Conservation (phyloP, 2,329 filamentous ascomycete genomes). For the Anthostomella pinea region DNA sequence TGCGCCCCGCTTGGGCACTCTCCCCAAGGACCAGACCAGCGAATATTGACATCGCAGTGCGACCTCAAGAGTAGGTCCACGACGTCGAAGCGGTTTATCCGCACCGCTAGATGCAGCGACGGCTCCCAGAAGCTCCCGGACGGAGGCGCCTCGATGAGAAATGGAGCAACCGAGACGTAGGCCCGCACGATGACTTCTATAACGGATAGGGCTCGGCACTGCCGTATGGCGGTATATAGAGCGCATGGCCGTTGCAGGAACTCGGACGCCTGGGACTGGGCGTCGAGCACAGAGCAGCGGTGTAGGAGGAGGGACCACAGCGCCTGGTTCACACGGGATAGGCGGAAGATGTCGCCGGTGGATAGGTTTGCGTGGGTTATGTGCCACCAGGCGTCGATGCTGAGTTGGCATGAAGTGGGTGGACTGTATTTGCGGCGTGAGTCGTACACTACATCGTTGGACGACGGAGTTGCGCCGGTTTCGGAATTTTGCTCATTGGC, state of each 20-base stretch:
- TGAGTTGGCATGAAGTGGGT: background rate
- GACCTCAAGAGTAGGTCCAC: background rate
- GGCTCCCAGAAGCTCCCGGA: background rate
- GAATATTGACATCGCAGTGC: slow-evolving; percentile 1
- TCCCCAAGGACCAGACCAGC: background rate
- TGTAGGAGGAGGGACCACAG: background rate
- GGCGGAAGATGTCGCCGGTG: background rate
- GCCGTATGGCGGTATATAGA: background rate
- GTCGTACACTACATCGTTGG: too few relatives aligned
- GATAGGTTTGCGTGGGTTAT: background rate
- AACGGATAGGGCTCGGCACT: background rate
- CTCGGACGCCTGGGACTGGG: background rate
- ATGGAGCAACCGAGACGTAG: background rate
- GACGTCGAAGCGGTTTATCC: slow-evolving; percentile 6
- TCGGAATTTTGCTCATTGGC: too few relatives aligned
- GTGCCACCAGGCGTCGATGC: background rate
- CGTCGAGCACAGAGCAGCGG: background rate
- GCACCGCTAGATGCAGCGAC: slow-evolving; percentile 2
- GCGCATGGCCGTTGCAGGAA: background rate
- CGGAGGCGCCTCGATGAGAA: background rate
- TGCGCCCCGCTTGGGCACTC: slow-evolving; percentile 1
- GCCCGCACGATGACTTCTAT: background rate
- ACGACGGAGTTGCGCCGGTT: too few relatives aligned
- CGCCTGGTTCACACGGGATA: background rate
- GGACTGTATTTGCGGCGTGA: too few relatives aligned